Base-by-base conservation (phyloP, 257 asterid species). In the Solanum lignicaule region DNA sequence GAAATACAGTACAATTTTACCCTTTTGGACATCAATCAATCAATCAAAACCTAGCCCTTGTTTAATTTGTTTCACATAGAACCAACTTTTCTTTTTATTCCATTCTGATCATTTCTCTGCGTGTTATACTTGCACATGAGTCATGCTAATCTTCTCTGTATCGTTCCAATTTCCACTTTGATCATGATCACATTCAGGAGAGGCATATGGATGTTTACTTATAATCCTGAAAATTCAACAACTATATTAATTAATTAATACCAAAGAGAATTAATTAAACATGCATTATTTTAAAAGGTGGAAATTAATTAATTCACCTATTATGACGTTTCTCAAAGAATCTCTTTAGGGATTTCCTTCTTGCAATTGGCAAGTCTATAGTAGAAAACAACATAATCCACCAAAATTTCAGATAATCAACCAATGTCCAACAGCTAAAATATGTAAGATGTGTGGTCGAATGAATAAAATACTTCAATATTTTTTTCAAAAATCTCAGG, bases 291-390 rank as follows among this genome's bases (percentile, higher is more conserved):
- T 23, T 38, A 23, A 12, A 76, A 38, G 13, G 23, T 76, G 1
- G 32, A 74, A 74, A 35, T 20, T 1, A 38, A 12, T 27, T n/a
- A n/a, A 62, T 62, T 5, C 46, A 86, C 90, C 72, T 88, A 12
- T 18, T 23, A 18, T 86, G 81, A 18, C 90, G 89, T 31, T 89
- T 86, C n/a, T 89, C 89, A 7, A 89, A 73, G 66, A 89, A 89
- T 52, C 89, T 79, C 13, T 25, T 20, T 1, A 89, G 88, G 27
- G 90, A 89, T 31, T 81, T 88, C 23, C 86, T 82, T 41, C 87
- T 89, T 7, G 86, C 82, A 36, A 88, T 82, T 52, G 90, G 85
- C 46, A 88, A 52, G 3, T 25, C 90, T 86, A 52, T 2, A n/a
- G 29, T 31, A 46, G 23, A n/a, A 32, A 16, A 35, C 84, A 79